Evolutionary conservation across 768 basidiomycete species (phyloP), one percentile per base, ranked within the genome.

Genomic region (Multifurca ochricompacta): DNA sequence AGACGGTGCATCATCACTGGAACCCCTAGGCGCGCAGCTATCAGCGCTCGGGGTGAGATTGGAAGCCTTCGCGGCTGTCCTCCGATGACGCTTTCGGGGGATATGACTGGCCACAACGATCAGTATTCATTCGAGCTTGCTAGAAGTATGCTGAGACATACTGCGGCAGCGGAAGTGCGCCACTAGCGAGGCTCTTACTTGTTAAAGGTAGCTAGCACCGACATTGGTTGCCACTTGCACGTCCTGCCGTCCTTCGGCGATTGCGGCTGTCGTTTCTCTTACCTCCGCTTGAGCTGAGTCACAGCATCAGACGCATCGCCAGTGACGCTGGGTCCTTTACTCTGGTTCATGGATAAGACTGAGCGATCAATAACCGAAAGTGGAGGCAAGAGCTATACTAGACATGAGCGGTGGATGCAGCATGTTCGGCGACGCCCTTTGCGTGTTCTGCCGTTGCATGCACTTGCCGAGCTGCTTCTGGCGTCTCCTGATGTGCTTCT

Each of bases 391-490:
- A 60, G n/a, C n/a, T n/a, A n/a, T n/a, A n/a, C n/a, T 71, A 23
- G 49, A 81, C 81, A 69, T 77, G 74, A 3, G 82, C 82, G 23
- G 72, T 65, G 1, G 66, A 67, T 10, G 82, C 82, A 4, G 78
- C 80, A 43, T 82, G 69, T 30, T 69, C 62, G 0, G 80, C 83
- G 4, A 67, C 80, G 8, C 70, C 67, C 35, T 76, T 70, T 1
- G 69, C 70, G 7, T 71, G 66, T 28, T 73, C 69, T 0, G 76
- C 79, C 54, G 79, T 79, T 48, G 64, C 64, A 53, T 75, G 74
- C 7, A 82, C 71, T 61, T 80, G 65, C 11, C 66, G 67, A 2
- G 77, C 74, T 10, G 72, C 66, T 25, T 58, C 37, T 18, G 67
- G 23, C 42, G 68, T 77, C 6, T 75, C 71, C 2, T 81, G 79